Percentiles rank a stretch among this genome's conserved stretches.
phyloP scores from a whole-genome alignment of 208 protist species.

The Acanthamoeba polyphaga region DNA sequence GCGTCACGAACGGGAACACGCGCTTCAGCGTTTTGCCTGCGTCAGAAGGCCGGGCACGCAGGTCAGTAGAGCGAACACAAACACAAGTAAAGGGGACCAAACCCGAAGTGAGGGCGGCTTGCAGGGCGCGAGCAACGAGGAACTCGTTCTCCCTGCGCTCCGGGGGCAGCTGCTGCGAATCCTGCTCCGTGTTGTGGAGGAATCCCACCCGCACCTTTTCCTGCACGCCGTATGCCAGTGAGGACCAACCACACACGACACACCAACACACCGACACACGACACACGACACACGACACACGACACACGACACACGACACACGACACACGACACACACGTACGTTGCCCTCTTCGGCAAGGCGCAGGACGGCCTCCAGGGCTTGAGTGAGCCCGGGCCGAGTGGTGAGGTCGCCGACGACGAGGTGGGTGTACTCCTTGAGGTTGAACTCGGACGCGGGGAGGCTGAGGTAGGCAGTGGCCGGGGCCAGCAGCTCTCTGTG shows the following conservation, averaged over 20 bases:
- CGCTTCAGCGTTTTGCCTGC: conserved; percentile 60
- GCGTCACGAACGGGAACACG: conserved; percentile 16
- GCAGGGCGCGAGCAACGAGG: conserved; percentile 20
- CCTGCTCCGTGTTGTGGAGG: conserved; percentile 11
- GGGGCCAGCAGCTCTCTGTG: conserved; percentile 18
- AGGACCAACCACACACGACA: too few relatives aligned
- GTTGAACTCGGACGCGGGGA: neutral
- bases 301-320: too few relatives aligned
- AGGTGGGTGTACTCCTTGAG: conserved; percentile 74
- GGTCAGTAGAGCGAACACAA: neutral
- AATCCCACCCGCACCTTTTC: conserved; percentile 17
- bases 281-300: too few relatives aligned
- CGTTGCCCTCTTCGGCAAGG: neutral
- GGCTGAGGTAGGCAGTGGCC: conserved; percentile 55
- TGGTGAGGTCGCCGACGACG: conserved; percentile 66
- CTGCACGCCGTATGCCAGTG: neutral
- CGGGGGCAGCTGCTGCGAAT: neutral
- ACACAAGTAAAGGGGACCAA: neutral
- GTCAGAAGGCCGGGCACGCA: neutral
- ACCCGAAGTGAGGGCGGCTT: conserved; percentile 27
- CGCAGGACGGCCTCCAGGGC: conserved; percentile 56
- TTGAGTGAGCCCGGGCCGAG: neutral
- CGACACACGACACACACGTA: neutral
- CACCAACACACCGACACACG: too few relatives aligned
- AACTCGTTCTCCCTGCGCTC: neutral